These are phyloP conservation scores for Rhizophlyctis rosea DNA, from an alignment of 192 early-diverging fungal genomes.

Conservation along the genomic window DNA sequence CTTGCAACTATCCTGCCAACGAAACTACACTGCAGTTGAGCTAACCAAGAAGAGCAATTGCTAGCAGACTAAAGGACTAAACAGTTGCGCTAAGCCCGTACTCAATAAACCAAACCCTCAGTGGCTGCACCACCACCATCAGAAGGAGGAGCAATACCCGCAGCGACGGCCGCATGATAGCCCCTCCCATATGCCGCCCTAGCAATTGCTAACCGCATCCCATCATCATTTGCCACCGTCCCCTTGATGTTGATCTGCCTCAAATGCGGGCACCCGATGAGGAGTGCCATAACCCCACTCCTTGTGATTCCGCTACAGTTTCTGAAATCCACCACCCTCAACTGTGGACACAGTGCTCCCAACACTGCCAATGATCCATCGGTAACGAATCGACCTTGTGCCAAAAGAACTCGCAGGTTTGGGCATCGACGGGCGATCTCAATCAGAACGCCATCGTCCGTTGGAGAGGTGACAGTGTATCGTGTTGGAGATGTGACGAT, in stretches of 20 bases:
- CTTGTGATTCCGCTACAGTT: slow-evolving; percentile 15
- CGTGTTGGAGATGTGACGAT: background rate
- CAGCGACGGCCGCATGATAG: no score
- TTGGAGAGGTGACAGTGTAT: background rate
- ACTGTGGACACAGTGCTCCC: background rate
- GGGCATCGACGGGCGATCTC: slow-evolving; percentile 12
- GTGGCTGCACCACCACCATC: no score
- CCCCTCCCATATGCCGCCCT: no score
- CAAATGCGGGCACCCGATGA: background rate
- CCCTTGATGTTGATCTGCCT: slow-evolving; percentile 6
- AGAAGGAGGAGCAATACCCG: no score
- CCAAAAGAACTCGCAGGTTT: background rate
- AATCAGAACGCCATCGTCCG: slow-evolving; percentile 9
- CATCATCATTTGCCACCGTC: slow-evolving; percentile 17
- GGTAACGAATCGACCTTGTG: slow-evolving; percentile 4
- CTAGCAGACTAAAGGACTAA: no score
- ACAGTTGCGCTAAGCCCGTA: no score
- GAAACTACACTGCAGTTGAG: no score
- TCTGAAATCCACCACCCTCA: slow-evolving; percentile 7
- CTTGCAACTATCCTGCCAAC: no score
- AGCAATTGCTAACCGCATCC: background rate
- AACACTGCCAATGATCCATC: slow-evolving; percentile 8
- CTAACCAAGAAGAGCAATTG: no score
- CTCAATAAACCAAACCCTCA: no score
- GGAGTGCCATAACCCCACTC: slow-evolving; percentile 5